Conservation (phyloP, 2,329 filamentous ascomycete species). For the Exophiala mesophila region DNA sequence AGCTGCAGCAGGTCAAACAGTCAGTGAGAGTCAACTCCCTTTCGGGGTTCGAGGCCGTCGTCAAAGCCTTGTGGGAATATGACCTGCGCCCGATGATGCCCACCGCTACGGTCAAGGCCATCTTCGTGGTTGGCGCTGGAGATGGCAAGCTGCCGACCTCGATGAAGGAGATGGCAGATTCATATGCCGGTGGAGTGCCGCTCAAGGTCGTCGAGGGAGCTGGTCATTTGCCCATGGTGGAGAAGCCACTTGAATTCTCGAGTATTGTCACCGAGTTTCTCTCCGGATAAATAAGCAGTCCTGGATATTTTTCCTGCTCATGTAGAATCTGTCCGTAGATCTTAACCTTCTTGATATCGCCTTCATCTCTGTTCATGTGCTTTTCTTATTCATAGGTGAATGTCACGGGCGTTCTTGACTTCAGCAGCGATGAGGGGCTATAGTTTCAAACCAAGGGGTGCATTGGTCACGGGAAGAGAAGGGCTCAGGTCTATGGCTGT, state of each 20-base stretch:
- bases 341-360: no score
- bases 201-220: constrained; percentile 64
- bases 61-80: constrained; percentile 56
- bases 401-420: no score
- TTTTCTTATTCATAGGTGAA: no score
- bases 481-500: no score
- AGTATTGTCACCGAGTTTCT: constrained; percentile 58
- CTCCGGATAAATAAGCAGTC: no score
- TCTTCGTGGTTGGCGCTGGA: constrained; percentile 21
- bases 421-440: no score
- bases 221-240: constrained; percentile 81
- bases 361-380: no score
- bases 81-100: constrained; percentile 45
- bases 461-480: no score
- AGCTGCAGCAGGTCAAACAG: constrained; percentile 57
- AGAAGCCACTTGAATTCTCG: constrained; percentile 65
- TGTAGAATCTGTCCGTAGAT: no score
- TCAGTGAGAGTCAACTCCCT: constrained; percentile 68
- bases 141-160: constrained; percentile 73
- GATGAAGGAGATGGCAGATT: constrained; percentile 54
- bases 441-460: no score
- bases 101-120: constrained; percentile 24
- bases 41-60: constrained; percentile 72
- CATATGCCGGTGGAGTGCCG: constrained; percentile 57
- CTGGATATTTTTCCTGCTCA: no score